Evolutionary conservation across 495 filamentous ascomycete genomes (phyloP).

Genomic region (Annulohypoxylon nitens): DNA sequence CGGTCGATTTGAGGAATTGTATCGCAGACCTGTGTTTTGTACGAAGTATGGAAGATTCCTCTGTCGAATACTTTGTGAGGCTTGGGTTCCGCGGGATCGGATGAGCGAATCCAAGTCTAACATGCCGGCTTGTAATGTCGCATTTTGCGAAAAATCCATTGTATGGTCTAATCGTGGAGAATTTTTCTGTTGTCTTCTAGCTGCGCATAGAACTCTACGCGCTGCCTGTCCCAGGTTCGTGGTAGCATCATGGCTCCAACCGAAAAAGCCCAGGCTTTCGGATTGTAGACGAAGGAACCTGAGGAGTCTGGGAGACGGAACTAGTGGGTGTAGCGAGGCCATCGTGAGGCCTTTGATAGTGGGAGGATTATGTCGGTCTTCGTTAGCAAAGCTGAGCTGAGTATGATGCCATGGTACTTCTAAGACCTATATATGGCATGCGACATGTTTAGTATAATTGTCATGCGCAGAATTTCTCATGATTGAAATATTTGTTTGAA

Average conservation of each 20-base stretch:
- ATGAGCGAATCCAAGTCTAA: conserved; percentile 61
- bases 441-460: background rate
- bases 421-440: background rate
- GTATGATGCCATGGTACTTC: conserved; percentile 26
- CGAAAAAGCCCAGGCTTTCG: conserved; percentile 65
- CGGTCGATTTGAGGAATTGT: conserved; percentile 48
- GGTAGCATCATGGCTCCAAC: conserved; percentile 55
- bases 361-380: background rate
- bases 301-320: conserved; percentile 71
- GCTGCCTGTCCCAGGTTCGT: conserved; percentile 37
- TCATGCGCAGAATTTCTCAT: conserved; percentile 14
- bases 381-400: conserved; percentile 36
- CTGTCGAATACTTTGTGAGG: conserved; percentile 24
- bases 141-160: conserved; percentile 30
- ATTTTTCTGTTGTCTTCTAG: conserved; percentile 36
- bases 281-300: conserved; percentile 73
- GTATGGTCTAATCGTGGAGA: conserved; percentile 19
- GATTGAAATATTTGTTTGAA: conserved; percentile 1
- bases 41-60: conserved; percentile 28
- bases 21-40: conserved; percentile 50
- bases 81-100: conserved; percentile 40
- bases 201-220: conserved; percentile 42
- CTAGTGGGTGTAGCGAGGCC: conserved; percentile 53
- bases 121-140: conserved; percentile 57
- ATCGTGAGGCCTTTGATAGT: conserved; percentile 21